Evolutionary conservation across 768 basidiomycete species (phyloP).

Genomic region (Xerocomellus chrysenteron): DNA sequence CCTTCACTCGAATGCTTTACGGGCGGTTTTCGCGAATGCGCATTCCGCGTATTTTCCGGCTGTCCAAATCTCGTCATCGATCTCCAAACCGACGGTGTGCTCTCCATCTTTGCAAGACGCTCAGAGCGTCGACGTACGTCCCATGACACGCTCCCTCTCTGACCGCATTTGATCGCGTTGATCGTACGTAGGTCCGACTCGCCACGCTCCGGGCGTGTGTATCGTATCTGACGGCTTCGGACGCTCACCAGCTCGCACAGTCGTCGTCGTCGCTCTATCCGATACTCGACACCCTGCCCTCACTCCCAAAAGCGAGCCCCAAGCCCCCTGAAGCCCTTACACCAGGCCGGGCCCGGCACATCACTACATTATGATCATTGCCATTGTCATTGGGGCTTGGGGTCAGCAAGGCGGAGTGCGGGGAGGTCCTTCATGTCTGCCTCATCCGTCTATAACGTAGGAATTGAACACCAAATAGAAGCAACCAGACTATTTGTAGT

Average conservation of each 20-base stretch:
- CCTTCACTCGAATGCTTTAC: no score
- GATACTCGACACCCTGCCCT: constrained; percentile 73
- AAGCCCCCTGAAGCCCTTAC: no score
- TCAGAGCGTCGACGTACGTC: constrained; percentile 60
- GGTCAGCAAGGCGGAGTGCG: no score
- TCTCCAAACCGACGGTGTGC: constrained; percentile 68
- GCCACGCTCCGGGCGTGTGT: constrained; percentile 70
- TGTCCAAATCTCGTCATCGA: constrained; percentile 77
- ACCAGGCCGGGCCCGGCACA: no score
- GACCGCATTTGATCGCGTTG: not conserved
- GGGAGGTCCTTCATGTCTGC: no score
- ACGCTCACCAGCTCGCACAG: constrained; percentile 59
- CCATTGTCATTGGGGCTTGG: no score
- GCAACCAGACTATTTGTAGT: no score
- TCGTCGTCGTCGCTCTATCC: constrained; percentile 60
- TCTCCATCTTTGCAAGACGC: constrained; percentile 65
- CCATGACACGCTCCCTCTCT: not conserved
- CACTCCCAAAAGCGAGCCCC: constrained; percentile 54
- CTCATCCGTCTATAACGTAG: no score
- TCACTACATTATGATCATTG: no score
- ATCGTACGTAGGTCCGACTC: constrained; percentile 56
- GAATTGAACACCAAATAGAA: no score
- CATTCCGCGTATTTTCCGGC: constrained; percentile 70
- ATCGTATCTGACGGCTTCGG: constrained; percentile 64
- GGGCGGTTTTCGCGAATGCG: constrained; percentile 56